phyloP scores from a whole-genome alignment of 2,329 filamentous ascomycete species.

The Neofusicoccum kwambonambiense region DNA sequence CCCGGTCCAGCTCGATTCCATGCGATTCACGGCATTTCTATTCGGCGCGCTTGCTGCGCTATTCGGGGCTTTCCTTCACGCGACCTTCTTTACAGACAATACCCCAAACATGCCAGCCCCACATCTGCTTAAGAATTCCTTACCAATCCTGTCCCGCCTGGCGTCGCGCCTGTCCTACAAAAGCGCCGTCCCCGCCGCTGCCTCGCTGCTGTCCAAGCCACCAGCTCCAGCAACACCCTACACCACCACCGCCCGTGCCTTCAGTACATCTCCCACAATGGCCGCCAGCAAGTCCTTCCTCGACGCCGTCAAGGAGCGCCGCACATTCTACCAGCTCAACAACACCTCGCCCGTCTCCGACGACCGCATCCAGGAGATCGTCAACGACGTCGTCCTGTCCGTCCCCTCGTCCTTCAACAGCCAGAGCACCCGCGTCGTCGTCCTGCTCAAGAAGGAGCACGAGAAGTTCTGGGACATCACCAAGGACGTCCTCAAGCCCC shows the following conservation, averaged over 20 bases:
- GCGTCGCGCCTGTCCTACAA: constrained; percentile 8
- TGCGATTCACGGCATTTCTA: constrained; percentile 14
- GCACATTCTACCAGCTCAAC: constrained; percentile 67
- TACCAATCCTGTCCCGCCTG: constrained; percentile 26
- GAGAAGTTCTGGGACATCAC: constrained; percentile 82
- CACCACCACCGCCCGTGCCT: constrained; percentile 1
- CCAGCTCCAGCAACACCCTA: neutral
- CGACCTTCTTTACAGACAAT: neutral
- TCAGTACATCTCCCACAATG: constrained; percentile 33
- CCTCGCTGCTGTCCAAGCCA: neutral
- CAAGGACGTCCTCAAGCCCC: constrained; percentile 61
- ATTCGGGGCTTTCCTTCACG: neutral
- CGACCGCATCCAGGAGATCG: constrained; percentile 63
- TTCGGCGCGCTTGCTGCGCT: neutral
- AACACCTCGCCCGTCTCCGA: constrained; percentile 61
- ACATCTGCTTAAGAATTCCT: constrained; percentile 34
- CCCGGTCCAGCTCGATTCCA: neutral
- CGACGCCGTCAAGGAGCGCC: constrained; percentile 65
- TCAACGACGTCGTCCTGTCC: constrained; percentile 59
- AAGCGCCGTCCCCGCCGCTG: constrained; percentile 8
- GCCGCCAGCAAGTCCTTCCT: constrained; percentile 52
- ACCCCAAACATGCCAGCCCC: constrained; percentile 19
- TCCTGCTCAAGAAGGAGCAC: constrained; percentile 80
- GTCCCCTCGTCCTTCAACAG: constrained; percentile 85
- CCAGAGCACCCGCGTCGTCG: constrained; percentile 74